Evolutionary conservation across 2,329 filamentous ascomycete species (phyloP), one percentile per base, ranked within the genome.

Genomic region (Pseudogymnoascus sp.): DNA sequence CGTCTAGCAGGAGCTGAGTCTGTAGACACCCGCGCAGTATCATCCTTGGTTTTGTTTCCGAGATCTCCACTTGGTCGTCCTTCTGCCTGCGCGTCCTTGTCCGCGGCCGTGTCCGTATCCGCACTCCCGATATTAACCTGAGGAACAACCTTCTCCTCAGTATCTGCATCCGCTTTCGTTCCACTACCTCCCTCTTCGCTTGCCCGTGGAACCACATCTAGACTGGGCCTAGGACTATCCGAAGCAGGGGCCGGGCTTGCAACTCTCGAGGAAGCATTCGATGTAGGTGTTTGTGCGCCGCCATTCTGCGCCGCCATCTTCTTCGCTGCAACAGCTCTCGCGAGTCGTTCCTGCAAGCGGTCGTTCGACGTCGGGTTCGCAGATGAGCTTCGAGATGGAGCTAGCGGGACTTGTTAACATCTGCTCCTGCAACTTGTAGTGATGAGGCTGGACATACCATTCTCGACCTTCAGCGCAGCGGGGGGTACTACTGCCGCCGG

Each of bases 281-380:
- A 81, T 7, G 28, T 18, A 6, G 79, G 78, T 66, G 77, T 75
- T 63, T 76, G 78, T 21, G 76, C 77, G 28, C 77, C 79, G 31
- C 78, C 72, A 62, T 78, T 79, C 40, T 75, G 69, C 42, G 67
- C 73, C 2, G 78, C 73, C n/a, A 80, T 77, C 63, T 82, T 84
- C 71, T 89, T 91, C 64, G 88, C 88, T 2, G 88, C 91, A 70
- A 97, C 85, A 31, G 93, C 95, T 72, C 91, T 90, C 31, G 93
- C 93, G 65, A 99, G 81, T 66, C 92, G 84, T 73, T 96, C 93
- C 73, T 97, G 93, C 46, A 99, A 80, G 61, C 92, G 86, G 69
- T 96, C 92, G 75, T 91, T 95, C 65, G 84, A 79, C 68, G 85
- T 78, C 46, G 72, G 83, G 66, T 81, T 84, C 43, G 83, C 85